A percentile compares a stretch with the other conserved stretches of the same genome.
phyloP scores from a whole-genome alignment of 805 yeast species.

The Saccharomyces jurei region DNA sequence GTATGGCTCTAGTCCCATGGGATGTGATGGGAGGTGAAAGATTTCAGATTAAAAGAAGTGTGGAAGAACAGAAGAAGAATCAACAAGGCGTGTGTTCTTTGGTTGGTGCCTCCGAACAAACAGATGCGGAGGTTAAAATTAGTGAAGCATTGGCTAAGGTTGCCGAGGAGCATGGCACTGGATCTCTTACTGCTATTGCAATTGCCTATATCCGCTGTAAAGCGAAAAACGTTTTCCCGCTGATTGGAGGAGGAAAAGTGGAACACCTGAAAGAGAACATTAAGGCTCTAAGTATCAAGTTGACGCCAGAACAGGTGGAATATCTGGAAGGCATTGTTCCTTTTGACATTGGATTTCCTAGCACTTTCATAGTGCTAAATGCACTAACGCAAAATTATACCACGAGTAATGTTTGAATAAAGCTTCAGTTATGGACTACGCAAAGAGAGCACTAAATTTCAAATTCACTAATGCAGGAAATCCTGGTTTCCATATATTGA shows the following conservation, averaged over 20 bases:
- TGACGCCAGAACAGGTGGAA: conserved; percentile 10
- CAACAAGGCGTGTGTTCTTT: conserved; percentile 10
- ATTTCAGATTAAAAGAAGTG: conserved; percentile 12
- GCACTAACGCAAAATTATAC: too few species aligned
- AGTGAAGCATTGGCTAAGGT: conserved; percentile 13
- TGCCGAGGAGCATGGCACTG: conserved; percentile 12
- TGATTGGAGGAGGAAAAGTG: conserved; percentile 17
- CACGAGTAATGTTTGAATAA: too few species aligned
- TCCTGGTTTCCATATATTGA: too few species aligned
- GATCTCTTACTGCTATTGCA: conserved; percentile 13
- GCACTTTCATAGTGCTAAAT: conserved; percentile 7
- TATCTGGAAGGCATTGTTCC: conserved; percentile 10
- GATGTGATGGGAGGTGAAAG: conserved; percentile 17
- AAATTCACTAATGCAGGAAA: too few species aligned
- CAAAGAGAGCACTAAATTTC: too few species aligned
- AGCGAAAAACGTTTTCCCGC: conserved; percentile 15
- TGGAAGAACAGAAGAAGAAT: conserved; percentile 10
- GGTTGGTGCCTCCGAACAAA: conserved; percentile 3
- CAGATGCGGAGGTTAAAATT: conserved; percentile 7
- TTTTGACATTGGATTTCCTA: conserved; percentile 16
- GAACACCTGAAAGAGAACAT: conserved; percentile 16
- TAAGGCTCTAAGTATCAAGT: conserved; percentile 10
- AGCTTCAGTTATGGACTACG: too few species aligned
- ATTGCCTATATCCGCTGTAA: conserved; percentile 18
- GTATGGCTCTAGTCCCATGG: conserved; percentile 23